phyloP scores from a whole-genome alignment of 345 rosid species.

The Linum usitatissimum region DNA sequence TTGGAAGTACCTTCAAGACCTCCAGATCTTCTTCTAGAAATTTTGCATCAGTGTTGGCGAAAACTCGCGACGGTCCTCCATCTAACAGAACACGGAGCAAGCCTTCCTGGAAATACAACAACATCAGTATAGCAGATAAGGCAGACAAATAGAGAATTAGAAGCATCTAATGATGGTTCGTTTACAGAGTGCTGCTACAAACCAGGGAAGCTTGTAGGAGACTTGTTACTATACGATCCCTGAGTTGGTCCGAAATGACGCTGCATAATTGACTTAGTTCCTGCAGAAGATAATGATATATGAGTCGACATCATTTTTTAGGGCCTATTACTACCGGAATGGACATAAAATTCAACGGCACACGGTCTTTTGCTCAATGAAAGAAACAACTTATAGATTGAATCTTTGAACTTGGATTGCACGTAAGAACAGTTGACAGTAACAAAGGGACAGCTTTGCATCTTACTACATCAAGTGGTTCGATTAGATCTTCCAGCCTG shows the following conservation, averaged over 20 bases:
- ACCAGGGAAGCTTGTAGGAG: constrained; percentile 95
- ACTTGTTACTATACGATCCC: constrained; percentile 90
- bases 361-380: background rate
- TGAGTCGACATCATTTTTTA: constrained; percentile 2
- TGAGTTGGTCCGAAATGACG: constrained; percentile 70
- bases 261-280: constrained; percentile 75
- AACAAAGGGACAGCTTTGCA: background rate
- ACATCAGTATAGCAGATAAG: background rate
- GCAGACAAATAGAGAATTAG: constrained; percentile 7
- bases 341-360: background rate
- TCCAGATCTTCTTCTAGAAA: constrained; percentile 79
- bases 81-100: constrained; percentile 75
- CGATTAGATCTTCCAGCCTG: constrained; percentile 71
- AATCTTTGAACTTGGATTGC: background rate
- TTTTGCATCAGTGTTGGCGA: constrained; percentile 59
- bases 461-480: constrained; percentile 71
- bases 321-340: no score
- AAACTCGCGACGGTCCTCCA: constrained; percentile 73
- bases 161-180: constrained; percentile 1
- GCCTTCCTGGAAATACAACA: constrained; percentile 53
- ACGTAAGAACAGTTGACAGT: background rate
- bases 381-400: no score
- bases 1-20: constrained; percentile 65
- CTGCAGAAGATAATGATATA: constrained; percentile 30
- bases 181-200: constrained; percentile 16